These are phyloP conservation scores for Quercus agrifolia DNA, from an alignment of 306 rosid species.

Conservation along the genomic window DNA sequence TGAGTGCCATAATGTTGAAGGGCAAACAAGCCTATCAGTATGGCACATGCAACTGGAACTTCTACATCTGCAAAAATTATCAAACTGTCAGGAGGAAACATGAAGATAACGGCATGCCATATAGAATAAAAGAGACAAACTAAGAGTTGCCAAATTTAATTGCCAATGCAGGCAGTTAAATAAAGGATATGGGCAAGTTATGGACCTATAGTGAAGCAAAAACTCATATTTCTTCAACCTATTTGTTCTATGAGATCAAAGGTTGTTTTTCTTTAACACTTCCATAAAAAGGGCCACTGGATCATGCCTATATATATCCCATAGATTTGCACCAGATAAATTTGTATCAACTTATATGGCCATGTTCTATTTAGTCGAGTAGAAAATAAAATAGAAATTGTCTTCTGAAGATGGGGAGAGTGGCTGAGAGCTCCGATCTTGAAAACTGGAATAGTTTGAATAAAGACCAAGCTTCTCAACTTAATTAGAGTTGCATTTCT, in stretches of 20 bases:
- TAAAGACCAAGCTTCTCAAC: neutral
- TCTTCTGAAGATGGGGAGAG: too few species aligned
- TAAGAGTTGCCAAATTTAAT: conserved; percentile 8
- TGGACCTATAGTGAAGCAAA: neutral
- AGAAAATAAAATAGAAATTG: too few species aligned
- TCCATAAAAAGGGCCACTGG: too few species aligned
- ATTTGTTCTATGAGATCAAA: neutral
- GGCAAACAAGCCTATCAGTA: conserved; percentile 77
- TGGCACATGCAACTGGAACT: conserved; percentile 76
- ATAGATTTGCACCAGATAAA: neutral
- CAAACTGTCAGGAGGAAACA: conserved; percentile 21
- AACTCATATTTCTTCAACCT: neutral
- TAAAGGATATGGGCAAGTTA: conserved; percentile 1
- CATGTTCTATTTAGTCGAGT: too few species aligned
- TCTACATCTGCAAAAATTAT: conserved; percentile 63
- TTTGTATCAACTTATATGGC: too few species aligned
- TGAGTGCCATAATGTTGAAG: conserved; percentile 98
- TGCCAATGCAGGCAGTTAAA: conserved; percentile 7
- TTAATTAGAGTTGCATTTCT: neutral
- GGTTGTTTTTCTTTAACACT: too few species aligned
- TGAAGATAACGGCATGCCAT: conserved; percentile 8
- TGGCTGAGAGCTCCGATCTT: too few species aligned
- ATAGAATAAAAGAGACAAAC: conserved; percentile 1
- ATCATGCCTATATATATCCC: too few species aligned
- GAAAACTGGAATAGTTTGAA: too few species aligned